A percentile compares a stretch with the other conserved stretches of the same genome.
These are phyloP conservation scores for Xylaria hypoxylon DNA, from an alignment of 2,329 filamentous ascomycete species.

Conservation along the genomic window DNA sequence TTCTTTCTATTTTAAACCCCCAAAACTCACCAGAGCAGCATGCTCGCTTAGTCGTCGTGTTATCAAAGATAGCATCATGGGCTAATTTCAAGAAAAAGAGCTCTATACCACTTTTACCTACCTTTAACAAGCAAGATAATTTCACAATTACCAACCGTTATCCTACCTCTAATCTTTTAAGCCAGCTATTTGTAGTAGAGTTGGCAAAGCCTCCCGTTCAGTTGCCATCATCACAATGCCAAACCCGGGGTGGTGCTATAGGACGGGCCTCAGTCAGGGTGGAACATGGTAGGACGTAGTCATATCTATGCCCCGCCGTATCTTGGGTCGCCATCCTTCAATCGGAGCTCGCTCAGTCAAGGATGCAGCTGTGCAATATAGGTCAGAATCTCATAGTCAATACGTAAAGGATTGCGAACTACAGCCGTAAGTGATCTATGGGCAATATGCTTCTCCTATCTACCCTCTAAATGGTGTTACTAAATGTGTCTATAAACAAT, in stretches of 20 bases:
- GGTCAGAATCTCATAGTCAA: conserved; percentile 34
- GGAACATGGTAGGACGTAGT: background rate
- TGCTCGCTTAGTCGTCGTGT: conserved; percentile 42
- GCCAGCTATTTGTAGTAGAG: conserved; percentile 48
- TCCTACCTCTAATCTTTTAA: conserved; percentile 44
- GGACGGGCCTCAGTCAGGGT: conserved; percentile 22
- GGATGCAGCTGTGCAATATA: conserved; percentile 31
- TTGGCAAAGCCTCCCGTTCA: conserved; percentile 41
- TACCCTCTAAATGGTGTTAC: no score
- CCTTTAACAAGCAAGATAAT: background rate
- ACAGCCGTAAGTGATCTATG: conserved; percentile 23
- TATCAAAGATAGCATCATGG: conserved; percentile 37
- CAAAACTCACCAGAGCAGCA: background rate
- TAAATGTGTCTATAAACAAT: background rate
- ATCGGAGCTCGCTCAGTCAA: conserved; percentile 31
- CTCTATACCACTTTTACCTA: background rate
- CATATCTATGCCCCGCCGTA: background rate
- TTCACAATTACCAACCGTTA: conserved; percentile 31
- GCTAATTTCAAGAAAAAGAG: background rate
- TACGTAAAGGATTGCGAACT: conserved; percentile 37
- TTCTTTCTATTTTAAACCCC: background rate
- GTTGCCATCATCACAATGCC: conserved; percentile 28
- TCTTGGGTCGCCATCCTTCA: conserved; percentile 20
- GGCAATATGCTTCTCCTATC: no score
- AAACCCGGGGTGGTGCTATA: conserved; percentile 35